These are phyloP conservation scores for Tolypocladium album DNA, from an alignment of 2,329 filamentous ascomycete genomes.

Conservation along the genomic window DNA sequence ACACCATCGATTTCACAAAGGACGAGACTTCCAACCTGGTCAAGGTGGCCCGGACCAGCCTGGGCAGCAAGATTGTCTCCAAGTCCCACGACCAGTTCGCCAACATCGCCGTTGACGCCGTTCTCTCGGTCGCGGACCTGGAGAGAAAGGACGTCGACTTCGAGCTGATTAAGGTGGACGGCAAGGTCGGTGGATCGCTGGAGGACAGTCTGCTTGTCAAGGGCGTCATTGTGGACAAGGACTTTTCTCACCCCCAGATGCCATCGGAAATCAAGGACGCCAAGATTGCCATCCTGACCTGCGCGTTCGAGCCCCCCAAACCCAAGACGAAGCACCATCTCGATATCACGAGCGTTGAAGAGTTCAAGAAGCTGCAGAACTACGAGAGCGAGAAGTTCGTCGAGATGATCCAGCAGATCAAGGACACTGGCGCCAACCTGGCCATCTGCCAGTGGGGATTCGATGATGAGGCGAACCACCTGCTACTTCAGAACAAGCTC, in stretches of 20 bases:
- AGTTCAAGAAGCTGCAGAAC: conserved; percentile 94
- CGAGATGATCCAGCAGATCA: conserved; percentile 98
- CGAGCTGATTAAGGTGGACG: conserved; percentile 97
- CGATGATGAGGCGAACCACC: conserved; percentile 96
- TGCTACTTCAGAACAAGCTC: conserved; percentile 89
- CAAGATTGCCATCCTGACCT: conserved; percentile 95
- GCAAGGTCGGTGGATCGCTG: conserved; percentile 88
- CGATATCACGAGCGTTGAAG: conserved; percentile 91
- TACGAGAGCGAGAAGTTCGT: conserved; percentile 96
- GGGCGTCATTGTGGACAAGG: conserved; percentile 98
- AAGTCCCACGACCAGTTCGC: conserved; percentile 98
- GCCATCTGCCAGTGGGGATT: conserved; percentile 99
- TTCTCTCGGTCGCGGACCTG: conserved; percentile 90
- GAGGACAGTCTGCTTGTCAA: conserved; percentile 94
- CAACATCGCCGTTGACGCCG: conserved; percentile 92
- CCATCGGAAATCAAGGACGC: conserved; percentile 89
- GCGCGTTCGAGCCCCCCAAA: conserved; percentile 96
- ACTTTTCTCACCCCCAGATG: conserved; percentile 99
- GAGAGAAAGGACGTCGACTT: conserved; percentile 97
- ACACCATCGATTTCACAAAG: conserved; percentile 75
- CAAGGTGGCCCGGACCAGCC: conserved; percentile 88
- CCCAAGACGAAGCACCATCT: conserved; percentile 99
- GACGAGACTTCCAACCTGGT: conserved; percentile 76
- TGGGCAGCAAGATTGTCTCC: conserved; percentile 98
- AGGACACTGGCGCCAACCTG: conserved; percentile 91